phyloP scores from a whole-genome alignment of 257 asterid species.

The Gynochthodes officinalis region DNA sequence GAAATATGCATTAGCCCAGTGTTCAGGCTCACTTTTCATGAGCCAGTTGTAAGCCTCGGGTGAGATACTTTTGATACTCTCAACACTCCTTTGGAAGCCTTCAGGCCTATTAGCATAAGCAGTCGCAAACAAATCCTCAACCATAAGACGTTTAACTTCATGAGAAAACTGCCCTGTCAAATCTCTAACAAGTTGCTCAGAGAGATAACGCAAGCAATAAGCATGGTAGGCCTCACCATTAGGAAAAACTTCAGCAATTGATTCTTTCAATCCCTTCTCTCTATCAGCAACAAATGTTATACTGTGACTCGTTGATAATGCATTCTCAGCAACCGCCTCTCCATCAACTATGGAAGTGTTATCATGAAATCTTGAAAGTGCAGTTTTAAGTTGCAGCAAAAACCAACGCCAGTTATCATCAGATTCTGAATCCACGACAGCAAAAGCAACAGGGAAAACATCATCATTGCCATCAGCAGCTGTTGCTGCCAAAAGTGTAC shows the following conservation, averaged over 20 bases:
- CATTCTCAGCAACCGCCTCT: conserved; percentile 33
- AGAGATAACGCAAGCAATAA: conserved; percentile 70
- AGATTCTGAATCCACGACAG: conserved; percentile 83
- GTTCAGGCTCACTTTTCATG: conserved; percentile 81
- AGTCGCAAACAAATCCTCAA: conserved; percentile 68
- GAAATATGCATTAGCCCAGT: conserved; percentile 87
- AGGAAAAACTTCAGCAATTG: conserved; percentile 66
- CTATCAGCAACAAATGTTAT: conserved; percentile 81
- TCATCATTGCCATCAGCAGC: conserved; percentile 91
- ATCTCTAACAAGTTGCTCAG: conserved; percentile 82
- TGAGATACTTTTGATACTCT: conserved; percentile 75
- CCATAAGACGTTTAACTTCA: conserved; percentile 81
- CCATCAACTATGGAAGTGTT: conserved; percentile 67
- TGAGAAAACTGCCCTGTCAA: conserved; percentile 78
- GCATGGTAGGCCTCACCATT: conserved; percentile 74
- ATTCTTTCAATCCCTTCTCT: conserved; percentile 80
- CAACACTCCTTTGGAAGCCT: conserved; percentile 64
- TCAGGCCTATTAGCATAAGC: conserved; percentile 68
- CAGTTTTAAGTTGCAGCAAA: conserved; percentile 69
- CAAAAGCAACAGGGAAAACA: conserved; percentile 91
- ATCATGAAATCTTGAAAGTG: conserved; percentile 54
- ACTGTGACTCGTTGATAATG: conserved; percentile 50
- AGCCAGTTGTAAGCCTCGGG: conserved; percentile 80
- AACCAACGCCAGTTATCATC: conserved; percentile 96
- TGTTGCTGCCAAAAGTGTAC: conserved; percentile 83